phyloP scores from a whole-genome alignment of 805 yeast genomes.

The Wickerhamomyces mucosus region DNA sequence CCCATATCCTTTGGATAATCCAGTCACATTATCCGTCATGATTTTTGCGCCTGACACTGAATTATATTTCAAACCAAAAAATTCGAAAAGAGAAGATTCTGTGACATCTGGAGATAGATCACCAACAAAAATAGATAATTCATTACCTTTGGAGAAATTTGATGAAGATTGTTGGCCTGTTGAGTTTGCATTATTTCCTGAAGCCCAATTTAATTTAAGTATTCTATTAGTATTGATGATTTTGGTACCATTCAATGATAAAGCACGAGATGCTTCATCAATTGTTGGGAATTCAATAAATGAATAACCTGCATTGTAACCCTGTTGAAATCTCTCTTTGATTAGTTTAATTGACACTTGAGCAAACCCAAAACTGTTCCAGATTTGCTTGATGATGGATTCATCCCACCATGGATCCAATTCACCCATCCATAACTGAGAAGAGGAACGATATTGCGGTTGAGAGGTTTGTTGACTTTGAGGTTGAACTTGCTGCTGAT shows the following conservation, averaged over 20 bases:
- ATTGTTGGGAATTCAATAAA: conserved; percentile 64
- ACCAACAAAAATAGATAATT: conserved; percentile 75
- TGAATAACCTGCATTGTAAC: conserved; percentile 63
- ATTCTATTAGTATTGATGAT: conserved; percentile 53
- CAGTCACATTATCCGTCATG: conserved; percentile 65
- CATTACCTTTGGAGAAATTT: conserved; percentile 21
- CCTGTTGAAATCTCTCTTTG: conserved; percentile 39
- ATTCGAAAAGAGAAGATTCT: conserved; percentile 53
- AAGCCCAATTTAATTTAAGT: conserved; percentile 77
- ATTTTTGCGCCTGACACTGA: conserved; percentile 70
- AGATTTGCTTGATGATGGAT: conserved; percentile 48
- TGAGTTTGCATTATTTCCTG: conserved; percentile 31
- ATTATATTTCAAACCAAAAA: conserved; percentile 61
- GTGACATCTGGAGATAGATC: conserved; percentile 69
- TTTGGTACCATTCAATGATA: conserved; percentile 55
- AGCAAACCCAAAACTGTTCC: conserved; percentile 62
- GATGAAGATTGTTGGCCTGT: conserved; percentile 5
- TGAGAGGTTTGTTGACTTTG: background rate
- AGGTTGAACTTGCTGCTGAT: no score
- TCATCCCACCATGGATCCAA: conserved; percentile 83
- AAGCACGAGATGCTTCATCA: conserved; percentile 55
- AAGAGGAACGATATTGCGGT: conserved; percentile 4
- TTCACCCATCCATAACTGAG: conserved; percentile 81
- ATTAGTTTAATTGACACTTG: conserved; percentile 57
- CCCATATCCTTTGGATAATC: conserved; percentile 76